A percentile compares a stretch with the other conserved stretches of the same genome.
Conservation (phyloP, 768 basidiomycete genomes). For the Pholiota conissans region DNA sequence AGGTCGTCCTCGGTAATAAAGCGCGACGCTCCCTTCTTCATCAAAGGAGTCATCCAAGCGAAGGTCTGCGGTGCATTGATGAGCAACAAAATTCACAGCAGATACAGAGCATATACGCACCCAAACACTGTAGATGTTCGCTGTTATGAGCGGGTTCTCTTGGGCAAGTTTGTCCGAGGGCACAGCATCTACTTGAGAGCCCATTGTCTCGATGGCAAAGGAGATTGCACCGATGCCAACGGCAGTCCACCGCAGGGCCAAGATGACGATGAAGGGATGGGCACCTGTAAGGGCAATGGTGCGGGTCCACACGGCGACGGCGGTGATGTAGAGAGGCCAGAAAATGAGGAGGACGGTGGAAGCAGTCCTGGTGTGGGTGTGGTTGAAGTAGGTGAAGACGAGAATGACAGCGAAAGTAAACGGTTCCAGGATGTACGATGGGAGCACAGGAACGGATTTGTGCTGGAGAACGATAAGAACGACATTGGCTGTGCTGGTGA, state of each 20-base stretch:
- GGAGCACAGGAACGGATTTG: conserved; percentile 42
- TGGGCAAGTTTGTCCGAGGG: conserved; percentile 33
- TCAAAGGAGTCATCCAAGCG: conserved; percentile 80
- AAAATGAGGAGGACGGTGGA: conserved; percentile 77
- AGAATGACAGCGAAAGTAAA: conserved; percentile 48
- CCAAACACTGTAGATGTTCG: conserved; percentile 82
- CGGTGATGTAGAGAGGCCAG: conserved; percentile 69
- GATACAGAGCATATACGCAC: conserved; percentile 27
- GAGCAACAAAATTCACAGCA: too few species aligned
- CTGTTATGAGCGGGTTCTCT: conserved; percentile 72
- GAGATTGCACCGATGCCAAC: conserved; percentile 48
- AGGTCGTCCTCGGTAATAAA: conserved; percentile 87
- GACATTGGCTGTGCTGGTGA: conserved; percentile 45
- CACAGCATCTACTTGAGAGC: conserved; percentile 53
- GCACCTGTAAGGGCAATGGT: conserved; percentile 41
- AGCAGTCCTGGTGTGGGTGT: conserved; percentile 67
- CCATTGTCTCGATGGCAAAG: conserved; percentile 68
- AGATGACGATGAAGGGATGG: conserved; percentile 32
- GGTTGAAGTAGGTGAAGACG: conserved; percentile 63
- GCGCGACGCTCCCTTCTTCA: conserved; percentile 63
- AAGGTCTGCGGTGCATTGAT: conserved; percentile 50
- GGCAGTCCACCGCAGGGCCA: conserved; percentile 45
- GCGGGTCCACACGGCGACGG: conserved; percentile 56
- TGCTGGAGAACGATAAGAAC: conserved; percentile 34
- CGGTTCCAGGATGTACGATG: conserved; percentile 59